Percentiles rank a stretch among this genome's conserved stretches.
phyloP scores from a whole-genome alignment of 805 yeast species.

The Ogataea pilisensis region DNA sequence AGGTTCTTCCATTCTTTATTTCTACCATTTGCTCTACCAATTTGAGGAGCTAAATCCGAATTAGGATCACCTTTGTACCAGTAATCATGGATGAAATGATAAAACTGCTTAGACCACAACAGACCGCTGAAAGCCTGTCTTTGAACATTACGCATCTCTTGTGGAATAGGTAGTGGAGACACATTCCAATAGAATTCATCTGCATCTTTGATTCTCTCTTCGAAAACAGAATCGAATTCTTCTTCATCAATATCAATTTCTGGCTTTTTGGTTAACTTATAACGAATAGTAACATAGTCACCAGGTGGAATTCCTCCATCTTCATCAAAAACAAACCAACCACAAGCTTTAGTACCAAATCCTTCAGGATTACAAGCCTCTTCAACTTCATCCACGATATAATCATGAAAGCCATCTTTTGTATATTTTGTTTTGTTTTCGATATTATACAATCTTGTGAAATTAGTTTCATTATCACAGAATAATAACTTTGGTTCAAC shows the following conservation, averaged over 20 bases:
- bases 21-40: constrained; percentile 80
- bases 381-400: constrained; percentile 55
- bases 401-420: constrained; percentile 91
- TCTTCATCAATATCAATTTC: constrained; percentile 58
- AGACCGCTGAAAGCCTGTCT: constrained; percentile 94
- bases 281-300: constrained; percentile 80
- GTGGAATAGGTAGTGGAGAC: constrained; percentile 78
- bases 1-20: constrained; percentile 86
- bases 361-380: constrained; percentile 65
- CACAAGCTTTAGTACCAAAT: constrained; percentile 79
- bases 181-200: constrained; percentile 90
- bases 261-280: constrained; percentile 45
- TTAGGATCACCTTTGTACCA: constrained; percentile 87
- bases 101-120: constrained; percentile 90
- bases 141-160: constrained; percentile 75
- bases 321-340: constrained; percentile 75
- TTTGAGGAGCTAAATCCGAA: constrained; percentile 71
- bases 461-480: constrained; percentile 88
- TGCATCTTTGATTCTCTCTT: constrained; percentile 77
- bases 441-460: constrained; percentile 59
- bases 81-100: constrained; percentile 77
- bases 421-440: constrained; percentile 56
- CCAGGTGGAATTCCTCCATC: constrained; percentile 80
- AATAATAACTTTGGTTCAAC: constrained; percentile 74
- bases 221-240: constrained; percentile 64